Base-by-base conservation (phyloP, 176 grass and related monocot species). In the Triticum turgidum region DNA sequence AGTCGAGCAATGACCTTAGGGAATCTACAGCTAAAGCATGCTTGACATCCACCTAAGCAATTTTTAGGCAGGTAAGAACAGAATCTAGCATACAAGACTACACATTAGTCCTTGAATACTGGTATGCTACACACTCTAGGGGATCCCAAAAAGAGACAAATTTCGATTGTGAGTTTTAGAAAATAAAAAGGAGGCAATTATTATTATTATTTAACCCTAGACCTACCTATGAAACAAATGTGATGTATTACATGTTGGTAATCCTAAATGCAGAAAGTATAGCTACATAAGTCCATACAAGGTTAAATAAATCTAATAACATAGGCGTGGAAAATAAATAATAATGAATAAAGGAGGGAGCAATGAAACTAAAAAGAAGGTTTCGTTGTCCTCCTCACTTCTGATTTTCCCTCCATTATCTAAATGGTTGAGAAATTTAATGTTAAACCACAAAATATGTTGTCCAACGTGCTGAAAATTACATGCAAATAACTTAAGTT, bases 11-110 rank as follows among this genome's bases (percentile, higher is more conserved):
- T 51, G 88, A 89, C 80, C 71, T 95, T 82, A 98, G 86, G 56
- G 96, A 86, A 85, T 98, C 96, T 39, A 21, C 79, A 86, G 93
- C 96, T 83, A 98, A 79, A 84, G 88, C 88, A 77, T 96, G 90
- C 71, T 88, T 96, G 61, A 96, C 82, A 94, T 95, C 90, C 80
- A 98, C 89, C 96, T 98, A 90, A 87, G 33, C 17, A 79, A 78
- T 65, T 78, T 65, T 5, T 65, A 85, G 41, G 82, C 8, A 74
- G 1, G 47, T 72, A 51, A 87, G 73, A 5, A 86, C 32, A 89
- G 24, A 84, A 64, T 65, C n/a, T 17, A 54, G 70, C 52, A 61
- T 17, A 44, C 4, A 68, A 73, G 27, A 44, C 2, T 69, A 27
- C 20, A 80, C 11, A 82, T 25, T 7, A 41, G 9, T 86, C 42